Evolutionary conservation across 2,329 filamentous ascomycete species (phyloP), one percentile per base, ranked within the genome.

Genomic region (Trichoderma endophyticum): DNA sequence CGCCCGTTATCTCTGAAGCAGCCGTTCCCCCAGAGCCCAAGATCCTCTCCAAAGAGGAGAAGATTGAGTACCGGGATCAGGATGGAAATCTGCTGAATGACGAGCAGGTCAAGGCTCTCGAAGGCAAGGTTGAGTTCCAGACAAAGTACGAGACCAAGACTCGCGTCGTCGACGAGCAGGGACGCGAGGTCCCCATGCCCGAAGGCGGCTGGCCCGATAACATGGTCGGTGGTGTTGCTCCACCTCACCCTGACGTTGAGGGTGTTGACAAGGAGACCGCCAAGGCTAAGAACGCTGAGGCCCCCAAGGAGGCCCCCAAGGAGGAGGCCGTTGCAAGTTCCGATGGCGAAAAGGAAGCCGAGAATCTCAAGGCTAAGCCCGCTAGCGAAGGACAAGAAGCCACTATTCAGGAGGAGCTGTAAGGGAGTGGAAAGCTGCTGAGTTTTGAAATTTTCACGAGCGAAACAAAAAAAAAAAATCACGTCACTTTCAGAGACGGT

Each of bases 81-180:
- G 87, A 97, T 77, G 96, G 96, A 75, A 98, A 98, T 79, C 81
- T 98, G 36, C 88, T 99, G 36, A 86, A 95, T 78, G 90, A 92
- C 70, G 92, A 94, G 78, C 89, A 97, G 80, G 94, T 99, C 72
- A 89, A 92, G 78, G 89, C 88, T 24, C 89, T 99, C 36, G 89
- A 95, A 81, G 96, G 95, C 78, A 97, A 97, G 82, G 95, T 98
- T 73, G 93, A 94, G 78, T 98, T 99, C 84, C 91, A 97, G 84
- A 98, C 96, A 14, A 92, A 92, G 76, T 98, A 98, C 80, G 95
- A 98, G 86, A 98, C 95, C n/a, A 89, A 93, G 75, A 98, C 94
- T 9, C 91, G 93, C 72, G 83, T 98, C 71, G 86, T 97, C 54
- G 94, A 97, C 81, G 89, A 88, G 67, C 81, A 90, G 57, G 96